Conservation (phyloP, 169 alveolate species). For the Cryptosporidium xiaoi region DNA sequence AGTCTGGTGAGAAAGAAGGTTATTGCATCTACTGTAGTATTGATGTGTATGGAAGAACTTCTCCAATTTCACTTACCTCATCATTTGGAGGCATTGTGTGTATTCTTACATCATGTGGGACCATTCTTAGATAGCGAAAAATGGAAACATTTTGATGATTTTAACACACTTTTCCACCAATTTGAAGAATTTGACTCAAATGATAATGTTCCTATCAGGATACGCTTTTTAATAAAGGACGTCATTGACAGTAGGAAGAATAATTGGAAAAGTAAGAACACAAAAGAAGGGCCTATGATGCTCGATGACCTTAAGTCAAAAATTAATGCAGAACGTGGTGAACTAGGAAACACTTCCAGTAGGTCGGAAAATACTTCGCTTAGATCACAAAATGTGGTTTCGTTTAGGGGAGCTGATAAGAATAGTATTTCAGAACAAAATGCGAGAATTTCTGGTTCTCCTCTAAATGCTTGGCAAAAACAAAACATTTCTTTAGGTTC, state of each 20-base stretch:
- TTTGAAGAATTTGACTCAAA: slow-evolving; percentile 83
- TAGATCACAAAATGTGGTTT: slow-evolving; percentile 9
- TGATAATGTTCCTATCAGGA: slow-evolving; percentile 83
- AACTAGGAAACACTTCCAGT: not conserved
- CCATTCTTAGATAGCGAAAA: slow-evolving; percentile 81
- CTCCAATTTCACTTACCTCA: slow-evolving; percentile 82
- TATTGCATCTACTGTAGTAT: slow-evolving; percentile 84
- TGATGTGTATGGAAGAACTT: slow-evolving; percentile 86
- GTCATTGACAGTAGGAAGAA: slow-evolving; percentile 86
- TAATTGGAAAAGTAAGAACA: slow-evolving; percentile 83
- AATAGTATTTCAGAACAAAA: not conserved
- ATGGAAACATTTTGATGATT: slow-evolving; percentile 83
- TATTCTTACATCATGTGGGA: slow-evolving; percentile 88
- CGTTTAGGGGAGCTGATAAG: not conserved
- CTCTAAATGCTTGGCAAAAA: slow-evolving; percentile 38
- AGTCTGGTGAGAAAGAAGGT: slow-evolving; percentile 85
- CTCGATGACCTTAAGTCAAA: slow-evolving; percentile 67
- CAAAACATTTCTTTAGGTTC: slow-evolving; percentile 5
- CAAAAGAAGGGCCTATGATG: slow-evolving; percentile 77
- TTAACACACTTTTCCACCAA: slow-evolving; percentile 79
- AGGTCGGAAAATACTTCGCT: not conserved
- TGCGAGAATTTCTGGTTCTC: not conserved
- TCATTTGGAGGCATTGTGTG: slow-evolving; percentile 87
- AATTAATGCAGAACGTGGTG: slow-evolving; percentile 73
- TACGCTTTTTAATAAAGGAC: slow-evolving; percentile 85